Percentiles rank a stretch among this genome's conserved stretches.
Evolutionary conservation across 169 alveolate genomes (phyloP).

Genomic region (Eimeria maxima): DNA sequence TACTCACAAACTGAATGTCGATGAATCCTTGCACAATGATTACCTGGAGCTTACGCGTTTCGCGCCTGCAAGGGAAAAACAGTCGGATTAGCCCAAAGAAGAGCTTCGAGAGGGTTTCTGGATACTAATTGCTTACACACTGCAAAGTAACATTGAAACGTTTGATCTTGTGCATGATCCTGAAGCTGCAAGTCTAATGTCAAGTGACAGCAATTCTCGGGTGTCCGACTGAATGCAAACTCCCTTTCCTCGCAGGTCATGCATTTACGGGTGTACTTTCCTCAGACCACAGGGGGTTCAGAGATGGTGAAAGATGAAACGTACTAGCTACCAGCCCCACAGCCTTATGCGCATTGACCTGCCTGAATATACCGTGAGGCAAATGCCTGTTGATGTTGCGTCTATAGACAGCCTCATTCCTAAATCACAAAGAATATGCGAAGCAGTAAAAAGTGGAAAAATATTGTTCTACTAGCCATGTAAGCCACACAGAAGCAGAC

Average conservation of each 20-base stretch:
- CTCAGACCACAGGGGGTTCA: not conserved
- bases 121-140: not conserved
- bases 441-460: not conserved
- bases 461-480: not conserved
- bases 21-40: not conserved
- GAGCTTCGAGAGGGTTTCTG: not conserved
- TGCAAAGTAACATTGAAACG: not conserved
- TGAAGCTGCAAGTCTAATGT: not conserved
- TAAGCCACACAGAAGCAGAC: not conserved
- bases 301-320: not conserved
- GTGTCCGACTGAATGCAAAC: not conserved
- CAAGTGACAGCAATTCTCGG: not conserved
- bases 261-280: not conserved
- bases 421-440: not conserved
- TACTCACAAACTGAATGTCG: not conserved
- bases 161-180: not conserved
- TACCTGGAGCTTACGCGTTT: not conserved
- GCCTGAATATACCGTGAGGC: not conserved
- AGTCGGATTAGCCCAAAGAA: not conserved
- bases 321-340: not conserved
- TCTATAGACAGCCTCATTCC: not conserved
- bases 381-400: not conserved
- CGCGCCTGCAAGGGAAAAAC: not conserved
- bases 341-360: not conserved
- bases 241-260: not conserved